Evolutionary conservation across 2,329 filamentous ascomycete species (phyloP), one percentile per base, ranked within the genome.

Genomic region (Ceratocystis eucalypticola): DNA sequence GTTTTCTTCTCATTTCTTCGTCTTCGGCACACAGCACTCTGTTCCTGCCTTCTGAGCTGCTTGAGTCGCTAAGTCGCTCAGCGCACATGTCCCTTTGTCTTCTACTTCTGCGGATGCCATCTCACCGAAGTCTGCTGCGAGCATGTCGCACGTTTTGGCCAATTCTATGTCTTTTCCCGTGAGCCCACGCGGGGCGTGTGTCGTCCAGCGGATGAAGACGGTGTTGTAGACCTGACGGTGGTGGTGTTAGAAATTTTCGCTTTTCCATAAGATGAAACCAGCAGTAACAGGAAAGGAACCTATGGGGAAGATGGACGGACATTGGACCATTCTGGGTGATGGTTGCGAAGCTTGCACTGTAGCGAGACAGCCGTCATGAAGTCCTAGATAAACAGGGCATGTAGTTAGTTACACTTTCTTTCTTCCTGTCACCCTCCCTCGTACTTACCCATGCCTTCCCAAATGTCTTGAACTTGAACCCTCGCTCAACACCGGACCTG

Each of bases 291-390:
- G 28, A 7, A 37, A 59, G 8, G 2, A 33, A 2, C 3, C 37
- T 41, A 4, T 15, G 37, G 10, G 37, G 37, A 15, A 41, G 37
- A 41, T 41, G 10, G 30, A 73, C 78, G 70, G 75, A 86, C 86
- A 72, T 91, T 90, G 1, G 85, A 86, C 87, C 87, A 90, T 73
- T 90, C 87, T 0, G 88, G 87, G 71, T 91, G 88, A 73, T 91
- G 88, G 70, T 84, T 87, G 71, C 82, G 80, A 46, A 82, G 73
- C 72, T 87, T 87, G 75, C 86, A 88, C 71, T 89, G 82, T 41
- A 85, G 76, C 10, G 87, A 84, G 15, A 90, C 81, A 1, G 80
- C 80, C n/a, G 85, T 87, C 87, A 90, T 89, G 75, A 90, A 91
- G 69, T 86, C 85, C 66, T 68, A 45, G 1, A 59, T 25, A 17